Conservation (phyloP, 805 yeast species). For the Ogataea thermomethanolica region DNA sequence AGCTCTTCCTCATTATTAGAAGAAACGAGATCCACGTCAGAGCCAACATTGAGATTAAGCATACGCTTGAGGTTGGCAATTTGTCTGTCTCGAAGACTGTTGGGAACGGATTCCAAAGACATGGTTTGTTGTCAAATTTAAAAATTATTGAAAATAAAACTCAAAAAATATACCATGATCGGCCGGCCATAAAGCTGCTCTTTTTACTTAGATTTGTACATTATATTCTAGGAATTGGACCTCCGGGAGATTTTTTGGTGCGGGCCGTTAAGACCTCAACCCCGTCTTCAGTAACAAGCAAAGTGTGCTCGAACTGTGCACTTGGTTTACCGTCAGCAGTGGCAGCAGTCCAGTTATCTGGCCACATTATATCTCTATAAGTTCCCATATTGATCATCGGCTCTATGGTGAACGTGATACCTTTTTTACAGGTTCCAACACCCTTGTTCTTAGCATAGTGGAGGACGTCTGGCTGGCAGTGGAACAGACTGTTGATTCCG, state of each 20-base stretch:
- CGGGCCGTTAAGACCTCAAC: conserved; percentile 87
- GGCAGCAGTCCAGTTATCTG: conserved; percentile 94
- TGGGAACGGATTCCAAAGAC: conserved; percentile 20
- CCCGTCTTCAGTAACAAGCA: conserved; percentile 90
- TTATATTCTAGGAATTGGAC: conserved; percentile 56
- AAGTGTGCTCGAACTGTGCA: conserved; percentile 95
- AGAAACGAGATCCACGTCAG: conserved; percentile 48
- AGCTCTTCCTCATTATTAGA: conserved; percentile 61
- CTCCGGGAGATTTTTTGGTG: conserved; percentile 82
- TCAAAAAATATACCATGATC: not conserved
- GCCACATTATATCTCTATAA: conserved; percentile 83
- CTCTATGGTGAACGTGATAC: conserved; percentile 95
- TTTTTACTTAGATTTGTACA: too few relatives aligned
- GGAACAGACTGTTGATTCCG: conserved; percentile 85
- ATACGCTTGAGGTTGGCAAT: conserved; percentile 61
- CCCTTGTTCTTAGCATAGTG: conserved; percentile 94
- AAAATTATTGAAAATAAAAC: conserved; percentile 4
- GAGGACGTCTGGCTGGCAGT: conserved; percentile 87
- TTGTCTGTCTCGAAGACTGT: conserved; percentile 29
- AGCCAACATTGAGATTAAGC: conserved; percentile 81
- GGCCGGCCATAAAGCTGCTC: too few relatives aligned
- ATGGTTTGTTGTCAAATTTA: conserved; percentile 14
- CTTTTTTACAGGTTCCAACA: conserved; percentile 90
- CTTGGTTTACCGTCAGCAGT: conserved; percentile 87
- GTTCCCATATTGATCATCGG: conserved; percentile 93